Percentiles rank a stretch among this genome's conserved stretches.
phyloP scores from a whole-genome alignment of 2,329 filamentous ascomycete genomes.

The Xylaria sp. region DNA sequence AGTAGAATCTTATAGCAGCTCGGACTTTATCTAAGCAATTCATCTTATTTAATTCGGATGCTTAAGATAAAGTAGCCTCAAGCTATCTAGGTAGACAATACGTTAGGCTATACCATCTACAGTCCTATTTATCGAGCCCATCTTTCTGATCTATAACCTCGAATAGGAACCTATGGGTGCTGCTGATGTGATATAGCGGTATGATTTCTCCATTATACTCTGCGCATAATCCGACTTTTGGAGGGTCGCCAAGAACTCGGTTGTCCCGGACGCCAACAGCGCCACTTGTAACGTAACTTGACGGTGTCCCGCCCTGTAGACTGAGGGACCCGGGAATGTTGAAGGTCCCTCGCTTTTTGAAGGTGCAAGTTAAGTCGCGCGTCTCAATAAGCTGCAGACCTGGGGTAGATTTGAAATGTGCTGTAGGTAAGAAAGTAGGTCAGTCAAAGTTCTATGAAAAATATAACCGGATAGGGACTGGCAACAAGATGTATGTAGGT shows the following conservation, averaged over 20 bases:
- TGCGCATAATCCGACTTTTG: slow-evolving; percentile 2
- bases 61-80: too few species aligned
- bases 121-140: background rate
- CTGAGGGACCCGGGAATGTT: background rate
- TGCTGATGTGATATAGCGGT: slow-evolving; percentile 7
- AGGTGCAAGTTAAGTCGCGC: background rate
- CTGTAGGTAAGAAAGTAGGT: slow-evolving; percentile 9
- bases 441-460: slow-evolving; percentile 19
- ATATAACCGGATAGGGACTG: slow-evolving; percentile 34
- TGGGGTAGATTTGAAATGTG: slow-evolving; percentile 9
- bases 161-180: background rate
- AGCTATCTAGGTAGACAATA: too few species aligned
- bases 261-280: slow-evolving; percentile 16
- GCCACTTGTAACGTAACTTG: slow-evolving; percentile 38
- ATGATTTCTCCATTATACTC: background rate
- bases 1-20: background rate
- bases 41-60: too few species aligned
- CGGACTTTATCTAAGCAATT: background rate
- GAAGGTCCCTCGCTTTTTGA: background rate
- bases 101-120: background rate
- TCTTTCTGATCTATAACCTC: background rate
- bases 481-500: background rate
- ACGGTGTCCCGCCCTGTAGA: slow-evolving; percentile 7
- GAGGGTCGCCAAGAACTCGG: slow-evolving; percentile 13
- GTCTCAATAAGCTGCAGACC: slow-evolving; percentile 25